Base-by-base conservation (phyloP, 352 stramenopile genomes). In the Globisporangium cylindrosporum region DNA sequence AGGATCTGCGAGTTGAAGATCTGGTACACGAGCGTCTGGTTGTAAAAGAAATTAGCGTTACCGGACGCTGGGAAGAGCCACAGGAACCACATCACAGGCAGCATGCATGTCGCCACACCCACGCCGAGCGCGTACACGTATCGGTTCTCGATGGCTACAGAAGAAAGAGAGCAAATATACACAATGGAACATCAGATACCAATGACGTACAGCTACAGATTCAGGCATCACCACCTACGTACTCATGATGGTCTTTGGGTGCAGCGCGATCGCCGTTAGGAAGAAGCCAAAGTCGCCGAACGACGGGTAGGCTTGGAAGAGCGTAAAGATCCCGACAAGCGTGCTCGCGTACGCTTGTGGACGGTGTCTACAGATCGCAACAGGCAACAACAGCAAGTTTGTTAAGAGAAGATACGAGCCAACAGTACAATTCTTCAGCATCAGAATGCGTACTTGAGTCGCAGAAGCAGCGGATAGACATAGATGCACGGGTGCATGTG, bases 31-130 rank as follows among this genome's bases (percentile, higher is more conserved):
- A 95, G 73, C 41, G 88, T 95, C 72, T 94, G 86, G 73, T 93
- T 94, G 76, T 94, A 95, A 64, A 92, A 95, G 69, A 95, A 95
- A 65, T 95, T 95, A n/a, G 88, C 84, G 69, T 95, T 95, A 24
- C 88, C 88, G 10, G 86, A 94, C 14, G 82, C 88, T 7, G 88
- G 86, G 58, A 89, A 95, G 46, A 95, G 66, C 88, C 88, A 95
- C n/a, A 95, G 71, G 62, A 92, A 94, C 79, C 82, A 93, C 88
- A 95, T 95, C 24, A 94, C 80, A 24, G 86, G 86, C 49, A 95
- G 67, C 76, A 95, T 87, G 64, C 78, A 91, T 8, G 82, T 88
- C 18, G 86, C 86, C 0, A 88, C 83, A 32, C 72, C 79, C 18
- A 95, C 68, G 2, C 88, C 88, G 14, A 93, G 68, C 9, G 79